These are phyloP conservation scores for Ascochyta pisi DNA, from an alignment of 2,329 filamentous ascomycete genomes.

Conservation along the genomic window DNA sequence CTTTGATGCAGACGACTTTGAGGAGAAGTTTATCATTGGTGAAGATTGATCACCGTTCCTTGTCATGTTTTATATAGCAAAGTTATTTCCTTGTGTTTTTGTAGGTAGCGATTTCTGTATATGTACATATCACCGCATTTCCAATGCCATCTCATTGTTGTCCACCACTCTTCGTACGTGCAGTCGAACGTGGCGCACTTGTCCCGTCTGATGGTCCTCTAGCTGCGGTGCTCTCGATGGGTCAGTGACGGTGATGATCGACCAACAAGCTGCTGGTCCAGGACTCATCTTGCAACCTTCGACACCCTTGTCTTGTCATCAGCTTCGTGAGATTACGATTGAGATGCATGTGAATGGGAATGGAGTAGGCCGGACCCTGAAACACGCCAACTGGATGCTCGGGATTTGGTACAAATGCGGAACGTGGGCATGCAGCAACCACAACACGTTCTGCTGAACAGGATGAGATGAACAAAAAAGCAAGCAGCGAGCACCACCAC, in stretches of 20 bases:
- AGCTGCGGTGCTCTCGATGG: background rate
- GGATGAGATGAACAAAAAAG: background rate
- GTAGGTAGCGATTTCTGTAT: slow-evolving; percentile 10
- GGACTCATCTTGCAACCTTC: background rate
- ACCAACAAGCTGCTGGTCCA: background rate
- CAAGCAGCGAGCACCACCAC: background rate
- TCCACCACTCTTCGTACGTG: background rate
- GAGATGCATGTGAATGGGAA: slow-evolving; percentile 10
- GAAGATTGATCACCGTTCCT: slow-evolving; percentile 2
- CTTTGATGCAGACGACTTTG: slow-evolving; percentile 40
- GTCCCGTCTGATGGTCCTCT: too few species aligned
- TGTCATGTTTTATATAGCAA: background rate
- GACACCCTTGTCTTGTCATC: background rate
- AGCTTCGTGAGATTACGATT: slow-evolving; percentile 9
- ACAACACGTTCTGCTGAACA: background rate
- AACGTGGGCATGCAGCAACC: slow-evolving; percentile 1
- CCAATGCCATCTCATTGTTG: slow-evolving; percentile 1
- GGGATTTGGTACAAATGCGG: slow-evolving; percentile 4
- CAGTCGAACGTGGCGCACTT: background rate
- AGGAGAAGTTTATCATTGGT: slow-evolving; percentile 9
- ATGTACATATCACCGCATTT: slow-evolving; percentile 7
- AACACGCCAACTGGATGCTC: slow-evolving; percentile 20
- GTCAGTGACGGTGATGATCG: too few species aligned
- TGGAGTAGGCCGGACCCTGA: slow-evolving; percentile 15
- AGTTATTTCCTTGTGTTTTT: background rate